Evolutionary conservation across 2,329 filamentous ascomycete genomes (phyloP).

Genomic region (Neofusicoccum parvum): DNA sequence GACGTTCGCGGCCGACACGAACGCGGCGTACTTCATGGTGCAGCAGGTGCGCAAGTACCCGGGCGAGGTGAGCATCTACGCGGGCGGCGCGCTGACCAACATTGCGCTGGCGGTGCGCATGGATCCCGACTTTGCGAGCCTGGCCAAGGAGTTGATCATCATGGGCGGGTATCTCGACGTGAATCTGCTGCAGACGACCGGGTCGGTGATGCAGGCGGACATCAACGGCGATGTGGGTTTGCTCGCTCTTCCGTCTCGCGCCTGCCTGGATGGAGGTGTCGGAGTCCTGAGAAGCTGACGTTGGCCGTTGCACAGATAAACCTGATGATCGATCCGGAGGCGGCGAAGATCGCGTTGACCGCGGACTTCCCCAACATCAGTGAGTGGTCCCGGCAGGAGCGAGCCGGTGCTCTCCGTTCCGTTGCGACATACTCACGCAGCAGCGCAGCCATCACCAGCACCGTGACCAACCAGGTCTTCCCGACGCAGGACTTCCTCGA

Average conservation of each 20-base stretch:
- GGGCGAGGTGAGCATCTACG: slow-evolving; percentile 52
- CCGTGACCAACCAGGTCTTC: slow-evolving; percentile 53
- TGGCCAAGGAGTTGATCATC: slow-evolving; percentile 51
- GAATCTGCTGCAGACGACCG: slow-evolving; percentile 30
- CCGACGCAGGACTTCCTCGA: slow-evolving; percentile 43
- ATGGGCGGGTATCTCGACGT: slow-evolving; percentile 56
- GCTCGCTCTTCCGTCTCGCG: no score
- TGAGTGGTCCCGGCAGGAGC: not conserved
- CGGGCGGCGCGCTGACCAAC: slow-evolving; percentile 52
- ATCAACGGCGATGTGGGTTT: slow-evolving; percentile 28
- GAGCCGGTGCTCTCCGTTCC: no score
- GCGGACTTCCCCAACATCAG: slow-evolving; percentile 48
- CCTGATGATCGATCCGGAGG: slow-evolving; percentile 55
- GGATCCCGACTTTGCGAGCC: slow-evolving; percentile 50
- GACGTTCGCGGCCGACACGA: slow-evolving; percentile 41
- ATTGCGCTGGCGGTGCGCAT: slow-evolving; percentile 51
- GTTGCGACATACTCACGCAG: not conserved
- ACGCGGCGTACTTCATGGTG: slow-evolving; percentile 52
- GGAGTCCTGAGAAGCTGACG: not conserved
- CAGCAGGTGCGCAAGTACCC: slow-evolving; percentile 49
- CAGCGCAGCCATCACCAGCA: slow-evolving; percentile 42
- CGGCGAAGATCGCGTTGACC: slow-evolving; percentile 52
- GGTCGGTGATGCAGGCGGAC: slow-evolving; percentile 29
- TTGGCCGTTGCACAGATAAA: slow-evolving; percentile 42
- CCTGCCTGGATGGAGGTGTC: no score